Evolutionary conservation across 495 filamentous ascomycete species (phyloP), one percentile per base, ranked within the genome.

Genomic region (Aspergillus haitiensis): DNA sequence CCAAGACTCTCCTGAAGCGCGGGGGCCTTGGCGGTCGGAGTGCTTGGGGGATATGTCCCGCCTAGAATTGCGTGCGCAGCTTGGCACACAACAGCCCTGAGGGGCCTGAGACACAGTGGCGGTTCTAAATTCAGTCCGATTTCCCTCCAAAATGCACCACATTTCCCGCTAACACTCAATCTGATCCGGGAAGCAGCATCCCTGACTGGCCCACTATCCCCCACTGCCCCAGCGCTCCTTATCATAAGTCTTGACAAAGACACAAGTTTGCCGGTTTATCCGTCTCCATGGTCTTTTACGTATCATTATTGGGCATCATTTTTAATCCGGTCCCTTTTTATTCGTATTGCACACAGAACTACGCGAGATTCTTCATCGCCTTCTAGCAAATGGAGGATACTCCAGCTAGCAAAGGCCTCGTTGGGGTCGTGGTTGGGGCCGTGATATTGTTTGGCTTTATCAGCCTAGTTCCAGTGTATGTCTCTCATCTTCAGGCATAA

Each of bases 371-470:
- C 13, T 16, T 7, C 52, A 39, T 52, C 55, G 60, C 45, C 27
- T 48, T 59, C 58, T 35, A 58, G 60, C 62, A 55, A 10, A 75
- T 75, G 70, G 61, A 58, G 18, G 65, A 61, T 37, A 56, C 69
- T 48, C 56, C 32, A 34, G 65, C 70, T 9, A 58, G 59, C 40
- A 65, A 59, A 32, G 67, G 72, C 58, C 53, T 76, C 15, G 62
- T 76, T 50, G 70, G 72, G 42, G 67, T 76, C 56, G 65, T 73
- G 52, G 66, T 75, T 64, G 73, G 73, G 32, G 72, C 70, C 6
- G 61, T 75, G 5, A 57, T 64, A 13, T 52, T 72, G 34, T 70
- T 76, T 50, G 63, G 61, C 42, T 36, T 66, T 35, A 72, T 75
- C 58, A 76, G 72, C 56, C 21, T 70, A 18, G 45, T 73, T 52